Base-by-base conservation (phyloP, 768 basidiomycete species). In the Zangia roseola region DNA sequence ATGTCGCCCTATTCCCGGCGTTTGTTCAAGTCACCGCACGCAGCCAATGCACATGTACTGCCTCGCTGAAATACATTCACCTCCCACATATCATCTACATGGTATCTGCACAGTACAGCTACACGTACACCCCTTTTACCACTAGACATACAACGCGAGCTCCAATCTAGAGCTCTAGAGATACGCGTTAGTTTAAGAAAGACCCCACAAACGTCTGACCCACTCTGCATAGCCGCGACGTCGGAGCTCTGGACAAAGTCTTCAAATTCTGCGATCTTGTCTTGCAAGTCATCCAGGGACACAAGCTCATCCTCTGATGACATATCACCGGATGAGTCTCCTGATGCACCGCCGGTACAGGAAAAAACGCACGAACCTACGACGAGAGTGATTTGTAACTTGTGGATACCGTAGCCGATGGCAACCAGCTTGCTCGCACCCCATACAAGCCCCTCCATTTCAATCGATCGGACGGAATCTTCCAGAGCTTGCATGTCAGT, bases 401-500 rank as follows among this genome's bases (percentile, higher is more conserved):
- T 99, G 74, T 75, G 85, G 76, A 99, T 94, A 61, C 88, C 88
- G 69, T 86, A 97, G 47, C 94, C 95, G 59, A 97, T 83, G 40
- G 94, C 75, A 43, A 97, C 93, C 44, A 97, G 78, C 73, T 92
- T 94, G 73, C 87, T 90, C 35, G 82, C 80, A 70, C 97, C 95
- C 97, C 97, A 99, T 41, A 97, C 80, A 49, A 99, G 87, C 64
- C 97, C 97, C 34, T 88, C 86, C 74, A 82, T 74, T 70, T 90
- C 81, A 61, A 98, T 84, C 19, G 91, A 84, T 52, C 97, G 84
- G 46, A 98, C 95, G 35, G 79, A 63, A 14, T 76, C 70, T 72
- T 98, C 95, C 59, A 98, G 77, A 43, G 75, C 88, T 37, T 65
- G 79, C 94, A 99, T 94, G 71, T 97, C 92, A 43, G 97, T 99